These are phyloP conservation scores for Chlorencoelia australis DNA, from an alignment of 2,329 filamentous ascomycete species.

Conservation along the genomic window DNA sequence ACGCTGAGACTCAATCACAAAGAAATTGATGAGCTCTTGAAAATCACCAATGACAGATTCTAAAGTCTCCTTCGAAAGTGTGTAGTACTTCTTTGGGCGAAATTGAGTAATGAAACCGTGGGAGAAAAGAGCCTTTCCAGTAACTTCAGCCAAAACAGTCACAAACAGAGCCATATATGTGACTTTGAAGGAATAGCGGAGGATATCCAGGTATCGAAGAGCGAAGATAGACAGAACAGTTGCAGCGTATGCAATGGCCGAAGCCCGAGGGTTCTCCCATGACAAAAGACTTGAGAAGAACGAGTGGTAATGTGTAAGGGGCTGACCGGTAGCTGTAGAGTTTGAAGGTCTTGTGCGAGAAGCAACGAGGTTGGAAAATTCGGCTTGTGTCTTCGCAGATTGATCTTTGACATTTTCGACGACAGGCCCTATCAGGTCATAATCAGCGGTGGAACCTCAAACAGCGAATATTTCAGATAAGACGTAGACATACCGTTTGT, in stretches of 20 bases:
- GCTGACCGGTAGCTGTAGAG: conserved; percentile 49
- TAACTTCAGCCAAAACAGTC: conserved; percentile 50
- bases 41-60: conserved; percentile 52
- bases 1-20: conserved; percentile 59
- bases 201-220: conserved; percentile 53
- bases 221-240: conserved; percentile 51
- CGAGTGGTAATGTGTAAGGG: conserved; percentile 59
- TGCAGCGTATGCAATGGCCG: conserved; percentile 52
- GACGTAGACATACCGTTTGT: conserved; percentile 21
- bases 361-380: conserved; percentile 49
- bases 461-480: conserved; percentile 3
- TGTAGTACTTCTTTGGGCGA: conserved; percentile 58
- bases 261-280: conserved; percentile 59
- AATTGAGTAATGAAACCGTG: conserved; percentile 55
- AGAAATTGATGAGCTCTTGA: conserved; percentile 62
- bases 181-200: conserved; percentile 56
- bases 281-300: conserved; percentile 60
- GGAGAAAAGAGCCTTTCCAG: conserved; percentile 50
- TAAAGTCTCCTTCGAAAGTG: conserved; percentile 51
- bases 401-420: conserved; percentile 49
- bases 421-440: conserved; percentile 39
- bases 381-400: conserved; percentile 41
- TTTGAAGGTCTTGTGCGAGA: conserved; percentile 44
- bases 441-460: conserved; percentile 4
- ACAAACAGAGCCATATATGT: conserved; percentile 52